Base-by-base conservation (phyloP, 2,329 filamentous ascomycete genomes). In the Aspergillus persii region DNA sequence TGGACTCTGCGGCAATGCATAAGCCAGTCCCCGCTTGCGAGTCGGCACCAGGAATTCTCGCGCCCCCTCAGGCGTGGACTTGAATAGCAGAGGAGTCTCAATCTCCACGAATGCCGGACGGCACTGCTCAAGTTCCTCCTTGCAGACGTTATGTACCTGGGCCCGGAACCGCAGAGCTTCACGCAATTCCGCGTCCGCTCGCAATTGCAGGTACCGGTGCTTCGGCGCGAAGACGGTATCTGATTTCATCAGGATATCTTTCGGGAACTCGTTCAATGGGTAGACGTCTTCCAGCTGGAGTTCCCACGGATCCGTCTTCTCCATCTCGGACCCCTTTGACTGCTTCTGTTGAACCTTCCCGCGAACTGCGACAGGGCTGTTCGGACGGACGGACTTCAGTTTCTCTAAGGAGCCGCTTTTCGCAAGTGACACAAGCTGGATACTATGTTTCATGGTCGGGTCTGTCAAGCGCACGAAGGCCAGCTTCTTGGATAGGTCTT, bases 31-130 rank as follows among this genome's bases (percentile, higher is more conserved):
- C 1, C 82, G 83, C 39, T 83, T 84, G 30, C 95, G 83, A 0
- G 93, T 96, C 0, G 95, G 95, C 4, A 99, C 94, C 5, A 99
- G 76, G 63, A 99, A 99, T 73, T 99, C 95, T 52, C 94, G 84
- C 1, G 95, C 96, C 0, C 95, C 95, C 77, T 99, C 95, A 0
- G 95, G 92, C 0, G 95, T 99, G 0, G 95, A 97, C 75, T 98
- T 99, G 84, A 99, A 99, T 0, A 99, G 83, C 3, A 97, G 79
- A 0, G 95, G 95, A 0, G 95, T 99, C 73, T 99, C 95, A 33
- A 98, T 84, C 66, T 98, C 90, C 11, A 84, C 80, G 68, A 93
- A 94, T 0, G 71, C 64, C 2, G 74, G 75, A 1, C 81, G 83
- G 29, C 82, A 80, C 4, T 80, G 73, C 15, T 82, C 79, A 33